Percentiles rank a stretch among this genome's conserved stretches.
These are phyloP conservation scores for Talinum fruticosum DNA, from an alignment of 148 eudicot species.

Conservation along the genomic window DNA sequence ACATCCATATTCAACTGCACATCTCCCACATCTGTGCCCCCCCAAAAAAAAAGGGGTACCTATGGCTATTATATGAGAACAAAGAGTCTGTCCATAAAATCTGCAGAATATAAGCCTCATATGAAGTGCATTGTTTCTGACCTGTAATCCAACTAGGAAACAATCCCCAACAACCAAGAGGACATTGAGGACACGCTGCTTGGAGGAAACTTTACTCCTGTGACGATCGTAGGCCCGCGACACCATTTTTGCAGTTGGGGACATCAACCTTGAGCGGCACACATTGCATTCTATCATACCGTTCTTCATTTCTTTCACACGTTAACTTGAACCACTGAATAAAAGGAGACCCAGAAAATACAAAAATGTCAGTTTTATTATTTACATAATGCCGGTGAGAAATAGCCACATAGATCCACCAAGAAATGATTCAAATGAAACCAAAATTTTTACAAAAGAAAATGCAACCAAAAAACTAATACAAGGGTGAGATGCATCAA, in stretches of 20 bases:
- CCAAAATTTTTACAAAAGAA: no score
- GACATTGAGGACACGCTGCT: conserved; percentile 74
- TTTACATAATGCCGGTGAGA: background rate
- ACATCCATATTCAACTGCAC: no score
- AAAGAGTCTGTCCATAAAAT: background rate
- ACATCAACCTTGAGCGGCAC: conserved; percentile 74
- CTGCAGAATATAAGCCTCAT: background rate
- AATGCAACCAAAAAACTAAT: no score
- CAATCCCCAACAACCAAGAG: conserved; percentile 90
- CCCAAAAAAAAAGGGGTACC: background rate
- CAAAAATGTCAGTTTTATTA: background rate
- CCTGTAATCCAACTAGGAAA: conserved; percentile 90
- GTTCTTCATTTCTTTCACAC: conserved; percentile 45
- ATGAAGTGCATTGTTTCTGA: conserved; percentile 16
- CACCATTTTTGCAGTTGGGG: conserved; percentile 56
- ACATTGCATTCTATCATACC: conserved; percentile 84
- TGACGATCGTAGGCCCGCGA: conserved; percentile 81
- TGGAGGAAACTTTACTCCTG: conserved; percentile 71
- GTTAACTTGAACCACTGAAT: conserved; percentile 2
- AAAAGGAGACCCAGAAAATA: background rate
- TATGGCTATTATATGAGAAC: background rate
- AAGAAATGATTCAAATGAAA: background rate
- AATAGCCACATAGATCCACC: background rate
- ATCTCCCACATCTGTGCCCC: no score
- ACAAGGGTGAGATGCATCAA: background rate